Percentiles rank a stretch among this genome's conserved stretches.
phyloP scores from a whole-genome alignment of 2,329 filamentous ascomycete genomes.

The Diaporthe vexans region DNA sequence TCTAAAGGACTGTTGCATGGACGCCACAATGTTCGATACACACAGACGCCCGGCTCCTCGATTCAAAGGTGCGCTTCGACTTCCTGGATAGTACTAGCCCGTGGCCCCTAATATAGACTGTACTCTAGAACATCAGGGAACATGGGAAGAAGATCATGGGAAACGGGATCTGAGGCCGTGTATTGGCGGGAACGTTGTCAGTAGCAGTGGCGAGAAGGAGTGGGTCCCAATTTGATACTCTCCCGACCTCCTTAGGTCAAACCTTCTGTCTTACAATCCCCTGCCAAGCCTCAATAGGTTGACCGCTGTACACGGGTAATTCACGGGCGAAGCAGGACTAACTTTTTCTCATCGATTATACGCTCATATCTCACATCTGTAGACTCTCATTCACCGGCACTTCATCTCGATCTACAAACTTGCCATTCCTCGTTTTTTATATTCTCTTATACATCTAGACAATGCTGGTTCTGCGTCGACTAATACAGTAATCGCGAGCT shows the following conservation, averaged over 20 bases:
- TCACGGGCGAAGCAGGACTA: not conserved
- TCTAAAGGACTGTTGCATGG: constrained; percentile 9
- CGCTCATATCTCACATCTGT: constrained; percentile 14
- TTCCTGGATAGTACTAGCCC: constrained; percentile 10
- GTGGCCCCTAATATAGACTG: constrained; percentile 5
- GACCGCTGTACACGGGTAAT: not conserved
- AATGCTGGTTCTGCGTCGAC: constrained; percentile 18
- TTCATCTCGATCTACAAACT: not conserved
- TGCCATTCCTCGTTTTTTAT: not conserved
- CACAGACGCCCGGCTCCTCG: constrained; percentile 23
- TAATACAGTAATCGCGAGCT: constrained; percentile 18
- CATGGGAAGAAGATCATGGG: constrained; percentile 2
- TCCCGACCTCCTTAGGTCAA: constrained; percentile 31
- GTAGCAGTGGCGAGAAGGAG: constrained; percentile 28
- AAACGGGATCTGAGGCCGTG: constrained; percentile 22
- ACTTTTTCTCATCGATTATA: not conserved
- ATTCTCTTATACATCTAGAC: not conserved
- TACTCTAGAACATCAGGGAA: constrained; percentile 26
- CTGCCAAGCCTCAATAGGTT: constrained; percentile 15
- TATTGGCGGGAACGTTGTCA: constrained; percentile 14
- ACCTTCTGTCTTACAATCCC: constrained; percentile 30
- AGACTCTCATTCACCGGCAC: not conserved
- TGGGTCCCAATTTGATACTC: constrained; percentile 29
- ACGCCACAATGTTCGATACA: constrained; percentile 31
- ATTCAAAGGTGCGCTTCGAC: constrained; percentile 29